Evolutionary conservation across 495 filamentous ascomycete species (phyloP).

Genomic region (Daldinia vernicosa): DNA sequence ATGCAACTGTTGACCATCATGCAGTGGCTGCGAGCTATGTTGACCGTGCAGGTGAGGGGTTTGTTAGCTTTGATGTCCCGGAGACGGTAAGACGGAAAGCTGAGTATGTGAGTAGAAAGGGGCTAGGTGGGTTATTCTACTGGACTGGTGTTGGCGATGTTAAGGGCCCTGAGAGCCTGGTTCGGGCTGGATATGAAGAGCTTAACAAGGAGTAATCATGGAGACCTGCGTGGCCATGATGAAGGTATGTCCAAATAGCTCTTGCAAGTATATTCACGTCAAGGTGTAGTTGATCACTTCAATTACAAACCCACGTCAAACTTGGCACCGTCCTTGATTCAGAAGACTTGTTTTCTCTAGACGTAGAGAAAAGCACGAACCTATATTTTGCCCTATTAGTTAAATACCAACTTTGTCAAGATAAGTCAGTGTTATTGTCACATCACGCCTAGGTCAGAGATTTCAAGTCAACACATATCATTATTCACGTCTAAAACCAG

Average conservation of each 20-base stretch:
- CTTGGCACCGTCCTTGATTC: neutral
- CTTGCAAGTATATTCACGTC: neutral
- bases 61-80: slow-evolving; percentile 80
- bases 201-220: slow-evolving; percentile 50
- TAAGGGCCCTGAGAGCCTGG: slow-evolving; percentile 65
- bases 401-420: neutral
- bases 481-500: neutral
- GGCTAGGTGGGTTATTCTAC: slow-evolving; percentile 81
- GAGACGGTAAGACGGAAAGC: slow-evolving; percentile 77
- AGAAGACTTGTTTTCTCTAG: no score
- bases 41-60: slow-evolving; percentile 57
- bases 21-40: slow-evolving; percentile 68
- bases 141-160: slow-evolving; percentile 82
- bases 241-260: neutral
- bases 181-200: slow-evolving; percentile 70
- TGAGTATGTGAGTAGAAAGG: slow-evolving; percentile 67
- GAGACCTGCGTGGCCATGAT: neutral
- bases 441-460: neutral
- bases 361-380: no score
- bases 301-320: neutral
- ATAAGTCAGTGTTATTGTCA: neutral
- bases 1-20: slow-evolving; percentile 60
- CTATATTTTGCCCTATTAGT: neutral
- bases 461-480: neutral
- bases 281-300: neutral